phyloP scores from a whole-genome alignment of 768 basidiomycete species.

The Pleurotus giganteus region DNA sequence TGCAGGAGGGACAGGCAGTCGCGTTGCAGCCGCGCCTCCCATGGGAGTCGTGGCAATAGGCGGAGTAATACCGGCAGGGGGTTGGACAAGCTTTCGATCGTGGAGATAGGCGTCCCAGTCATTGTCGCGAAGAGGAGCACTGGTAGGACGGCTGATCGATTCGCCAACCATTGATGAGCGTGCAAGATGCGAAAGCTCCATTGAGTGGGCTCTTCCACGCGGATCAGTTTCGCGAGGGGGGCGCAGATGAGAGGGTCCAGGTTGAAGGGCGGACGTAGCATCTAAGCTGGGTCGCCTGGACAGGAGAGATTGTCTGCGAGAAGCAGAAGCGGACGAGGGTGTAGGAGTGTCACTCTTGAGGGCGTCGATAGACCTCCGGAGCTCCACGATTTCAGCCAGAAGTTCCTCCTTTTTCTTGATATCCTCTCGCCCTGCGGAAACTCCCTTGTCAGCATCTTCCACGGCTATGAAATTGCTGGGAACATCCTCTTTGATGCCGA shows the following conservation, averaged over 20 bases:
- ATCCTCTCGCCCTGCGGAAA: slow-evolving; percentile 50
- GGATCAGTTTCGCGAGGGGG: slow-evolving; percentile 70
- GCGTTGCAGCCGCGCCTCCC: slow-evolving; percentile 29
- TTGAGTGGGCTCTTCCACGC: slow-evolving; percentile 65
- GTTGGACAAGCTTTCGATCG: slow-evolving; percentile 82
- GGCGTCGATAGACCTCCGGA: slow-evolving; percentile 75
- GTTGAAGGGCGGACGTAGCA: slow-evolving; percentile 48
- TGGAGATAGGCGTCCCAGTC: slow-evolving; percentile 88
- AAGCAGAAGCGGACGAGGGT: slow-evolving; percentile 59
- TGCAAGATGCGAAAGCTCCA: slow-evolving; percentile 59
- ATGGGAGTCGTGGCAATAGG: slow-evolving; percentile 66
- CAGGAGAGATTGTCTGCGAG: slow-evolving; percentile 62
- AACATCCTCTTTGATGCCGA: slow-evolving; percentile 72
- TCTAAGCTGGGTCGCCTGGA: slow-evolving; percentile 72
- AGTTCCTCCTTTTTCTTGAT: slow-evolving; percentile 69
- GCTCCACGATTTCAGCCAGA: slow-evolving; percentile 73
- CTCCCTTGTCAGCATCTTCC: slow-evolving; percentile 23
- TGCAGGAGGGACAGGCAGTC: slow-evolving; percentile 62
- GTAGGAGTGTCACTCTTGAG: slow-evolving; percentile 71
- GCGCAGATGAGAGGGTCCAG: slow-evolving; percentile 55
- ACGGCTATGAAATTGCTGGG: slow-evolving; percentile 64
- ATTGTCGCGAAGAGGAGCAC: slow-evolving; percentile 69
- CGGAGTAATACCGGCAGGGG: slow-evolving; percentile 76
- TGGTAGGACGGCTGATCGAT: slow-evolving; percentile 66
- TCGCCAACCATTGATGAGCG: slow-evolving; percentile 44